Evolutionary conservation across 2,329 filamentous ascomycete species (phyloP), one percentile per base, ranked within the genome.

Genomic region (Sclerotinia spermophila): DNA sequence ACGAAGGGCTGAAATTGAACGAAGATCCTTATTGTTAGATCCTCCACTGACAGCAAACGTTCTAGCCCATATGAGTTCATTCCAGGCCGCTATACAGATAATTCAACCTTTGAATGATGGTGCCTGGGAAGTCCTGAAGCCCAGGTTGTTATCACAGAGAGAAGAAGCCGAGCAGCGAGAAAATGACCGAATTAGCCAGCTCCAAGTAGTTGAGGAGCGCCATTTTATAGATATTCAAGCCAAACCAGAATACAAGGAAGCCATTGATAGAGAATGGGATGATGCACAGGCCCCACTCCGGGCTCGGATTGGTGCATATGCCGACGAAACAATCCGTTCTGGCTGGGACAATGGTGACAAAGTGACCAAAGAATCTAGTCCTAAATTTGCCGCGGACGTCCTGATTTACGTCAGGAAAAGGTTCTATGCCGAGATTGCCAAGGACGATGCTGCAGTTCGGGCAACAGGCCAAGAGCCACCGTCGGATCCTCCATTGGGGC

Each of bases 31-130:
- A 79, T 83, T 86, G 62, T 84, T 95, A 64, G 80, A 89, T 44
- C 91, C 91, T 38, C 90, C 92, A 1, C 82, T 95, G 70, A 81
- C 83, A 64, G 81, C 88, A 53, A 84, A 84, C 74, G 83, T 92
- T 56, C 82, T 94, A 71, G 85, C 85, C 69, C 89, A 90, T 76
- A 92, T 93, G 80, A 86, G 91, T 61, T 89, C 91, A 1, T 95
- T 93, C 79, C 87, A 90, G 77, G 90, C 90, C 51, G 89, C 92
- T 42, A 85, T 92, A 60, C 87, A 92, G 73, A 90, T 93, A 51
- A 86, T 87, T 15, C 84, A 86, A 35, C 89, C 89, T 30, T 82
- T 95, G 75, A 89, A 87, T 73, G 90, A 93, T 71, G 82, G 84
- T 69, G 87, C 89, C 5, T 95, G 92, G 92, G 85, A 87, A 66